Conservation (phyloP, 352 stramenopile genomes). For the Pythium rhizo-oryzae region DNA sequence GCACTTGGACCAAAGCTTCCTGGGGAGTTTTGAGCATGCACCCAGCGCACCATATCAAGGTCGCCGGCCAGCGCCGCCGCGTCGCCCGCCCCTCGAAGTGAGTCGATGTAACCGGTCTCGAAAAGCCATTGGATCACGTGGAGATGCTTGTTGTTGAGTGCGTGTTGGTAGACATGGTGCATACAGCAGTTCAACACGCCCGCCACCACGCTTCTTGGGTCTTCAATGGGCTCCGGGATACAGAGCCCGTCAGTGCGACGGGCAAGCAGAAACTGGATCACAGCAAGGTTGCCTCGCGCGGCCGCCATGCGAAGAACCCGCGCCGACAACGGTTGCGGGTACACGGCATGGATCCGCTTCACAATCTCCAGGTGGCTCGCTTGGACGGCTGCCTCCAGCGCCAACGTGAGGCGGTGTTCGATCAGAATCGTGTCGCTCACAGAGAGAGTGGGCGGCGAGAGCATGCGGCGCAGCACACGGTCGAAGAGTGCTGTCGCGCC, state of each 20-base stretch:
- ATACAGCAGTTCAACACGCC: conserved; percentile 19
- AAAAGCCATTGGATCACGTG: conserved; percentile 26
- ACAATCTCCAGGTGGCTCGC: conserved; percentile 18
- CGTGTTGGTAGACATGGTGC: conserved; percentile 16
- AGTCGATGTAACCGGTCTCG: conserved; percentile 22
- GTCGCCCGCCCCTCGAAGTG: conserved; percentile 17
- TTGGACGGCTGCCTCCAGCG: conserved; percentile 15
- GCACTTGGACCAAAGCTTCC: conserved; percentile 7
- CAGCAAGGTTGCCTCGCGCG: neutral
- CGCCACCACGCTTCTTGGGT: neutral
- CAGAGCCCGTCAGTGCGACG: conserved; percentile 25
- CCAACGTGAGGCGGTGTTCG: conserved; percentile 14
- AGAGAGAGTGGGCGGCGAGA: neutral
- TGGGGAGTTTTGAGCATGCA: neutral
- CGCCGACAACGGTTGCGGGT: conserved; percentile 10
- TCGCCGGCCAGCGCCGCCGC: conserved; percentile 9
- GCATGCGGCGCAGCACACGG: conserved; percentile 20
- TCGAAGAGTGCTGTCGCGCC: conserved; percentile 22
- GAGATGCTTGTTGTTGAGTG: conserved; percentile 28
- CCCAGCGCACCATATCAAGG: conserved; percentile 22
- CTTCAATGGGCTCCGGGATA: conserved; percentile 1
- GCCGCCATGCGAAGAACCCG: conserved; percentile 15
- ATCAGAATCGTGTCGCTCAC: conserved; percentile 16
- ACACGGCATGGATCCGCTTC: conserved; percentile 16
- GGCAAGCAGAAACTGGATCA: conserved; percentile 20